Evolutionary conservation across 2,329 filamentous ascomycete genomes (phyloP), one percentile per base, ranked within the genome.

Genomic region (Colletotrichum graminicola): DNA sequence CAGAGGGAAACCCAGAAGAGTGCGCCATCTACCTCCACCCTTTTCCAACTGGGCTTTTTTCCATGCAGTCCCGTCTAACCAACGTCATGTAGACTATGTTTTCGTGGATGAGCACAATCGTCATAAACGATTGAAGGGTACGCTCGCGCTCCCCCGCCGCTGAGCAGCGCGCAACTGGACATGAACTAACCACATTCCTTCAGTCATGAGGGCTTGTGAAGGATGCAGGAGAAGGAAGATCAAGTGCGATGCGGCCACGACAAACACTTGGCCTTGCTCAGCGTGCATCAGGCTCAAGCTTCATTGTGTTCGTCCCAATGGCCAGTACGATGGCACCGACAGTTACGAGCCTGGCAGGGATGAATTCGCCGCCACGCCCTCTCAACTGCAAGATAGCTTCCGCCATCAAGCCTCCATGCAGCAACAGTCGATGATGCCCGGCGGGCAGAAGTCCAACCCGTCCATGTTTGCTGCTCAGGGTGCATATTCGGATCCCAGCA

Each of bases 91-190:
- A 97, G 95, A 98, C 81, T 98, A 98, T 93, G 96, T 98, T 77
- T 98, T 98, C 79, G 96, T 98, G 69, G 95, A 98, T 82, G 95
- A 98, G 82, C 96, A 98, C 82, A 98, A 98, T 84, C 92, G 96
- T 74, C 96, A 98, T 83, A 98, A 98, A 84, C 90, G 95, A 77
- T 85, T 98, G 74, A 98, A 98, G 88, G 94, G 94, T 96, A 89
- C 76, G 82, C 41, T 52, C 57, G 62, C 59, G 32, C 45, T 29
- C 47, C 62, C 29, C 34, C 26, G 41, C 47, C 12, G 43, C 16
- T 45, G 65, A 10, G 34, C 43, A 21, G 34, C n/a, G 60, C 26
- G 32, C 54, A 61, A 26, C 60, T 67, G 45, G 32, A 16, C 60
- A 36, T 32, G 61, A 36, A 62, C 73, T 74, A 61, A 73, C 57